phyloP scores from a whole-genome alignment of 2,329 filamentous ascomycete species.

The Claviceps purpurea region DNA sequence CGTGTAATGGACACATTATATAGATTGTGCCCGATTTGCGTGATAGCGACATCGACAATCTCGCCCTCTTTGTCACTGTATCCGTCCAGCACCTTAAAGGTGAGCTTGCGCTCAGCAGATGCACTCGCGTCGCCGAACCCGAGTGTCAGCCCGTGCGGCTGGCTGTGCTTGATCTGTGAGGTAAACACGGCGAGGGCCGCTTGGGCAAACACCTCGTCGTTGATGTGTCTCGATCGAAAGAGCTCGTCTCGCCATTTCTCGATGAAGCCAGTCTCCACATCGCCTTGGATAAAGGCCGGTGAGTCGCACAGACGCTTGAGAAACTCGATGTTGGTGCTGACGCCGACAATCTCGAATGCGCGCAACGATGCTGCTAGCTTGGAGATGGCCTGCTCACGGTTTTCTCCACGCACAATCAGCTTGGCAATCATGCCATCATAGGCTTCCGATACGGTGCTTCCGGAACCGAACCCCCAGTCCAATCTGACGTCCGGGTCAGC shows the following conservation, averaged over 20 bases:
- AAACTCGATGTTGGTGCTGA: constrained; percentile 94
- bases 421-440: constrained; percentile 99
- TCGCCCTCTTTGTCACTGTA: constrained; percentile 50
- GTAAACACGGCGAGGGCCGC: constrained; percentile 65
- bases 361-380: constrained; percentile 70
- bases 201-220: constrained; percentile 70
- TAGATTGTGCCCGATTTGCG: constrained; percentile 32
- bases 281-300: constrained; percentile 67
- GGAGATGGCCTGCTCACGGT: constrained; percentile 66
- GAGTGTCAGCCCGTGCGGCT: constrained; percentile 36
- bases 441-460: constrained; percentile 83
- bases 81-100: constrained; percentile 45
- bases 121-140: constrained; percentile 37
- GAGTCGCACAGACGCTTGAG: constrained; percentile 76
- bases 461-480: constrained; percentile 83
- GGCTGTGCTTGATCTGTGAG: constrained; percentile 26
- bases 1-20: constrained; percentile 34
- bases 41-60: constrained; percentile 39
- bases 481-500: constrained; percentile 65
- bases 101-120: constrained; percentile 31
- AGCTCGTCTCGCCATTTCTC: constrained; percentile 73
- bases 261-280: constrained; percentile 94
- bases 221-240: constrained; percentile 49
- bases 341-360: constrained; percentile 82
- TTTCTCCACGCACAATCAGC: constrained; percentile 75